Conservation (phyloP, 202 grass and related monocot species). For the Digitaria exilis region DNA sequence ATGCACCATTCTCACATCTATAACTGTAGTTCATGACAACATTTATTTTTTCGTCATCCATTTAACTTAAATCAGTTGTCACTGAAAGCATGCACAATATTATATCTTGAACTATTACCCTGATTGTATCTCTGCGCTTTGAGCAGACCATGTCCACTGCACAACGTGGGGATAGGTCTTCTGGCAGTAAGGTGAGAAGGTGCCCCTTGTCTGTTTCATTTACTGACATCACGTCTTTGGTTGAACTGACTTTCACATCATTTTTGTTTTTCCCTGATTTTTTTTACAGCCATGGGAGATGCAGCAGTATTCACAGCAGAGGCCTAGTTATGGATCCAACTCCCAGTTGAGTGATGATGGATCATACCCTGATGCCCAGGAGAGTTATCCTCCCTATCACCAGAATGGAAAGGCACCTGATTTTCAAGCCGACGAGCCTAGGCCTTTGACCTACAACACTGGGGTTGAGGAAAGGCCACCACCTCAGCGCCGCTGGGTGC, state of each 20-base stretch:
- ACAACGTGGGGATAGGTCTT: conserved; percentile 62
- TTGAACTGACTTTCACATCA: conserved; percentile 16
- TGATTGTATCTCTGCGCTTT: conserved; percentile 34
- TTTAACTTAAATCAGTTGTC: neutral
- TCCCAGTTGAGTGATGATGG: conserved; percentile 58
- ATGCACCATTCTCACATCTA: neutral
- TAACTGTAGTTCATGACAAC: neutral
- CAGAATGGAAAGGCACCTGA: conserved; percentile 61
- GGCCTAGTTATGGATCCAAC: conserved; percentile 45
- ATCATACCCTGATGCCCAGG: conserved; percentile 51
- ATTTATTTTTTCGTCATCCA: neutral
- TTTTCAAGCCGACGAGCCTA: conserved; percentile 49
- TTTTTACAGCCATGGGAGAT: conserved; percentile 65
- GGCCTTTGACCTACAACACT: conserved; percentile 39
- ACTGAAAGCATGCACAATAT: neutral
- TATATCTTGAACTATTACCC: conserved; percentile 1
- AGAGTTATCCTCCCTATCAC: conserved; percentile 45
- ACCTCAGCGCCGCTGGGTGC: conserved; percentile 57
- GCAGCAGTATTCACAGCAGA: conserved; percentile 53
- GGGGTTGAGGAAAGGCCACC: conserved; percentile 44
- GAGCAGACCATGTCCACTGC: conserved; percentile 47
- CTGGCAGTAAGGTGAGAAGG: conserved; percentile 55
- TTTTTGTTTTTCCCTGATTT: neutral
- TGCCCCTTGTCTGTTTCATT: conserved; percentile 11
- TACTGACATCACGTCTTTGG: conserved; percentile 6